phyloP scores from a whole-genome alignment of 179 eudicot genomes.

The Camellia oleifera region DNA sequence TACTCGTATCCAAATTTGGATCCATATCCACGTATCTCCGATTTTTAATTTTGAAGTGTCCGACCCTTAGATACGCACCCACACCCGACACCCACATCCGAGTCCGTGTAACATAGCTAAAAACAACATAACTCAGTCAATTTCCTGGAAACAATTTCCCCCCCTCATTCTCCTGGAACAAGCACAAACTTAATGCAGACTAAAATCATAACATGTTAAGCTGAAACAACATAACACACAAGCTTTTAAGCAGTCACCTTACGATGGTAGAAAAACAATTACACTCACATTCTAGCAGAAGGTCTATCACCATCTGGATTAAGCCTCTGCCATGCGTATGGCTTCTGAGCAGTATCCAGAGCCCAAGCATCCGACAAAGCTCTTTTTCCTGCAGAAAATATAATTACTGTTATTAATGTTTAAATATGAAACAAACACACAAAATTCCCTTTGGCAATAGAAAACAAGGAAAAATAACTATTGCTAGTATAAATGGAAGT shows the following conservation, averaged over 20 bases:
- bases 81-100: no score
- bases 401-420: neutral
- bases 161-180: neutral
- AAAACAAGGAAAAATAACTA: neutral
- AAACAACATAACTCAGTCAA: no score
- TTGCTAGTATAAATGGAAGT: neutral
- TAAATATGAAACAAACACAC: neutral
- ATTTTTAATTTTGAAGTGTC: no score
- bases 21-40: no score
- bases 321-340: constrained; percentile 87
- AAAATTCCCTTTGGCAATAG: neutral
- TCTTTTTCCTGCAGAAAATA: constrained; percentile 67
- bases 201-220: neutral
- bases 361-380: constrained; percentile 94
- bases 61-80: no score
- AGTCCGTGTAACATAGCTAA: no score
- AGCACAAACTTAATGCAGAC: no score
- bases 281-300: constrained; percentile 97
- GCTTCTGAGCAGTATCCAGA: constrained; percentile 97
- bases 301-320: constrained; percentile 96
- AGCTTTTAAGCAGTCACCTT: constrained; percentile 8
- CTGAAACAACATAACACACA: neutral
- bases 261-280: constrained; percentile 9
- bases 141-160: neutral
- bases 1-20: no score